Evolutionary conservation across 2,329 filamentous ascomycete species (phyloP), one percentile per base, ranked within the genome.

Genomic region (Hymenoscyphus occultus): DNA sequence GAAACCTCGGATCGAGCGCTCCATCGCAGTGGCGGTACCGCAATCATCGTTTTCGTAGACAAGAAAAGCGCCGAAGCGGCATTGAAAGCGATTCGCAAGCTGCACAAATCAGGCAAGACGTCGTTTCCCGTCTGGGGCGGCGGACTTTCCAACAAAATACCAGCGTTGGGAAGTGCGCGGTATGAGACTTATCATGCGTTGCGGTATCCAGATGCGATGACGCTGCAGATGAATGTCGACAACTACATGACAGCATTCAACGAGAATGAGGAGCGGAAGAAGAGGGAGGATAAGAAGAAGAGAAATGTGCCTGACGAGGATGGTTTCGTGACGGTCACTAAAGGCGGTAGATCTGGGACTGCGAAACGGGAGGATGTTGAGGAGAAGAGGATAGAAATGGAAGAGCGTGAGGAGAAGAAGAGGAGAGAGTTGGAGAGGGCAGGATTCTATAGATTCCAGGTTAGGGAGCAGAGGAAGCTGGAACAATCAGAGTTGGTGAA

Each of bases 321-420:
- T 77, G 95, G 95, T 1, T 99, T 99, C 76, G 85, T 98, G 59
- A 98, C 93, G 3, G 95, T 99, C 31, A 90, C 89, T 1, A 85
- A 91, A 63, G 93, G 93, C 32, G 90, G 91, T 48, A 82, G 89
- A 65, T 83, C 83, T 6, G 90, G 89, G n/a, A 88, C 91, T 0
- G 93, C 91, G 1, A 85, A 88, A 63, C 83, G 87, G 67, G 89
- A 89, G 71, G 92, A 90, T 72, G 86, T 88, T 16, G 84, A 87
- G 74, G 85, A 86, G 71, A 82, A 83, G 63, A 80, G 78, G 69
- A 78, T 78, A 73, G 84, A 82, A 79, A 83, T 87, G 80, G 80
- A 86, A 75, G 86, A 90, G 78, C 85, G 87, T 77, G 82, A 83
- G 72, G 82, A 86, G 75, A 81, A 84, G 79, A 87, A 84, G 80